Evolutionary conservation across 345 rosid genomes (phyloP), one percentile per base, ranked within the genome.

Genomic region (Noccaea bulbosa): DNA sequence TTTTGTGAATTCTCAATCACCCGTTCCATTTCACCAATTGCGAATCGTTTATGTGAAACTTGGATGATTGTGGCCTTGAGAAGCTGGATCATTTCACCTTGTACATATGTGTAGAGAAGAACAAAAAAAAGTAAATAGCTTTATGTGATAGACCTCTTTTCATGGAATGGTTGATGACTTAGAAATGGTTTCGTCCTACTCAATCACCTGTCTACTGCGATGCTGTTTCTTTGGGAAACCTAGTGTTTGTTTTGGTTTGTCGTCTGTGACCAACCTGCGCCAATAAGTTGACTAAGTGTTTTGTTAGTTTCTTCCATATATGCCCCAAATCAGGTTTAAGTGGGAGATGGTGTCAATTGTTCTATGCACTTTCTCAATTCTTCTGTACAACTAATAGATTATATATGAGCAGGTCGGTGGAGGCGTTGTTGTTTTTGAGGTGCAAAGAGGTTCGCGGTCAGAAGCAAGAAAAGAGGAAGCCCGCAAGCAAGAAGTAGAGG

Each of bases 381-480:
- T 17, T 58, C 57, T 66, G 47, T 43, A 61, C n/a, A 68, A 35
- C 52, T 74, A 11, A 74, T 37, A 17, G 16, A 20, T 43, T 47
- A 17, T 56, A 11, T 56, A 11, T 75, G 65, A 71, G 12, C 74
- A 91, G 97, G 97, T 93, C 11, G 98, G 88, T 6, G 94, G 94
- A 71, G 96, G 71, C 47, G 83, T 69, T 70, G 86, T 93, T 65
- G 75, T 93, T 61, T 87, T 90, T 75, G 97, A 93, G 84, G 92
- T 87, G 77, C 96, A 93, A 47, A 84, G 98, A 78, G 89, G 87
- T 85, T 81, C 98, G 6, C 80, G 88, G 72, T 90, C 96, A 74
- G 98, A 93, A 76, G 88, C 93, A 60, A 86, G 83, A 71, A 93
- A 90, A 66, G 97, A 88, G 82, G 96, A 79, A 78, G 75, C 76